phyloP scores from a whole-genome alignment of 2,329 filamentous ascomycete species.

The Fusarium piperis region DNA sequence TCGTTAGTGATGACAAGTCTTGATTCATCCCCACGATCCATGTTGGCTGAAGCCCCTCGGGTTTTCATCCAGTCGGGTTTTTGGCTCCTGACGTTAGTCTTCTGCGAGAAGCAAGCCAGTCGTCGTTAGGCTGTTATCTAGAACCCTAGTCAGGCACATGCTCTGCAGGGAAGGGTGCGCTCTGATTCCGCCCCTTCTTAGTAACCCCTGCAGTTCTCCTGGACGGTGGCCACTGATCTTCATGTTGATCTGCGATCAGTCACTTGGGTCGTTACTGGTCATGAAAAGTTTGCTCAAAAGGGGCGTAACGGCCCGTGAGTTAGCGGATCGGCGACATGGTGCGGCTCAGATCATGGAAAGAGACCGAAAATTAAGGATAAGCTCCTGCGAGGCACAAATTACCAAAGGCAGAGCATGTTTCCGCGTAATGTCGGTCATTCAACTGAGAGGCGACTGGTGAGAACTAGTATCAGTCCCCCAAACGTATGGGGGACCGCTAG shows the following conservation, averaged over 20 bases:
- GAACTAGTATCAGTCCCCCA: not conserved
- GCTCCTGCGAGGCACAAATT: not conserved
- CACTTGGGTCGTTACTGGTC: not conserved
- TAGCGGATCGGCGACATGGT: not conserved
- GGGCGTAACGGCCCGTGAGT: not conserved
- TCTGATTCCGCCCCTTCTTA: not conserved
- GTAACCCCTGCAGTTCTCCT: not conserved
- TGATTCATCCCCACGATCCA: not conserved
- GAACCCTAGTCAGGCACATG: conserved; percentile 1
- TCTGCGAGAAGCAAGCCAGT: not conserved
- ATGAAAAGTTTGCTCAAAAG: not conserved
- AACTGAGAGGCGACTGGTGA: not conserved
- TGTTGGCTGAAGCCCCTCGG: not conserved
- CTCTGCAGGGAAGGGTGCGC: not conserved
- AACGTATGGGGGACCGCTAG: not conserved
- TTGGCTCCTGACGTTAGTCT: not conserved
- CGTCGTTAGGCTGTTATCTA: not conserved
- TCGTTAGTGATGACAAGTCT: not conserved
- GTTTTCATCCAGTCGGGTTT: not conserved
- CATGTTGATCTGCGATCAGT: not conserved
- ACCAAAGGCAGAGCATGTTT: not conserved
- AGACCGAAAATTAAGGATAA: not conserved
- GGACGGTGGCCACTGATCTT: not conserved
- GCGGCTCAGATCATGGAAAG: not conserved
- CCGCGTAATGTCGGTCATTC: not conserved